Base-by-base conservation (phyloP, 169 alveolate genomes). In the Cyclospora cayetanensis region DNA sequence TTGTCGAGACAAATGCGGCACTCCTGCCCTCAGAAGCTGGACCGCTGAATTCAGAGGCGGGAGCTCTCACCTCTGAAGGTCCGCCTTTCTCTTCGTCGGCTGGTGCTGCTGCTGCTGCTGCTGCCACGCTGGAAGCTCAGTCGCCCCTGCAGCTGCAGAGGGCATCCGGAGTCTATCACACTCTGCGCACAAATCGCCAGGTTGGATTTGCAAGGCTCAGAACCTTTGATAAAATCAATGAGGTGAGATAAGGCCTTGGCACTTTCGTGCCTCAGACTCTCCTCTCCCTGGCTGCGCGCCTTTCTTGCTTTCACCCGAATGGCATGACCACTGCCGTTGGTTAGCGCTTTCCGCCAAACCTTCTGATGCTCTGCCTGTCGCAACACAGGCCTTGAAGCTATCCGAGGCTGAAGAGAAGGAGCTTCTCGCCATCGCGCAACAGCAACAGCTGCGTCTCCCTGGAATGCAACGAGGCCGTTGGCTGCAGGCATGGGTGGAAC, bases 241-340 rank as follows among this genome's bases (percentile, higher is more conserved):
- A 74, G 86, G 86, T 74, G 55, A 25, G 82, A 15, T 35, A 2
- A 27, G 82, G n/a, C n/a, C n/a, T n/a, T n/a, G n/a, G n/a, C n/a
- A n/a, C n/a, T n/a, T n/a, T n/a, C n/a, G n/a, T n/a, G n/a, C n/a
- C n/a, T n/a, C n/a, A n/a, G n/a, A n/a, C n/a, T n/a, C n/a, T n/a
- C n/a, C n/a, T n/a, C n/a, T n/a, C n/a, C n/a, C n/a, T n/a, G n/a
- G n/a, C n/a, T n/a, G n/a, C n/a, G n/a, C n/a, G n/a, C n/a, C n/a
- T n/a, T n/a, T n/a, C n/a, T n/a, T n/a, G n/a, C n/a, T n/a, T n/a
- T n/a, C n/a, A n/a, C n/a, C n/a, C n/a, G n/a, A n/a, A n/a, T n/a
- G n/a, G n/a, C n/a, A n/a, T n/a, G n/a, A n/a, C n/a, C n/a, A n/a
- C n/a, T n/a, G n/a, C n/a, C n/a, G n/a, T n/a, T n/a, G n/a, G n/a